These are phyloP conservation scores for Hypholoma sublateritium DNA, from an alignment of 768 basidiomycete genomes.

Conservation along the genomic window DNA sequence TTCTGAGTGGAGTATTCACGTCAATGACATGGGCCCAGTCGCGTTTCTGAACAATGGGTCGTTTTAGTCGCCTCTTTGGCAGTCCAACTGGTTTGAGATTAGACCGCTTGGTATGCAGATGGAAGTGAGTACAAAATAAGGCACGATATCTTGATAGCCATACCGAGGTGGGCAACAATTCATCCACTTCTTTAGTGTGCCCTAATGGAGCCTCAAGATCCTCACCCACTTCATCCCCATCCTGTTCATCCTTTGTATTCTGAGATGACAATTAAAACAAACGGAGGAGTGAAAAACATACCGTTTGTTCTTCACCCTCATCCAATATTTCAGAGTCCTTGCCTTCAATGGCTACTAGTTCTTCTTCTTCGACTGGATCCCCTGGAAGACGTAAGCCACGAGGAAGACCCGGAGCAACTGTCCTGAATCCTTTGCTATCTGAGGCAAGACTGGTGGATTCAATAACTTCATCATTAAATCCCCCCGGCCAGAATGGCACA, in stretches of 20 bases:
- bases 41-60: conserved; percentile 65
- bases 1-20: conserved; percentile 83
- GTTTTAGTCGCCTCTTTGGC: conserved; percentile 37
- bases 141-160: neutral
- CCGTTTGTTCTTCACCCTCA: conserved; percentile 19
- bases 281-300: conserved; percentile 7
- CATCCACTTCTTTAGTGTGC: conserved; percentile 48
- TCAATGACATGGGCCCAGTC: conserved; percentile 99
- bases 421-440: conserved; percentile 52
- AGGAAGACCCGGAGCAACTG: conserved; percentile 79
- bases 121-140: neutral
- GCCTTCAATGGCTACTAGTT: conserved; percentile 32
- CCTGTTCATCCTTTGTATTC: conserved; percentile 6
- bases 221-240: conserved; percentile 9
- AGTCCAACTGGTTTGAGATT: conserved; percentile 56
- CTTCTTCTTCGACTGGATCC: conserved; percentile 50
- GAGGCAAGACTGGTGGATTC: conserved; percentile 29
- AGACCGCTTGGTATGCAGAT: conserved; percentile 40
- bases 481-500: conserved; percentile 94
- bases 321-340: conserved; percentile 19
- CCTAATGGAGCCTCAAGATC: conserved; percentile 16
- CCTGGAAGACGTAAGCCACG: conserved; percentile 75
- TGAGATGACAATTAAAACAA: neutral
- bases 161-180: conserved; percentile 69
- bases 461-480: conserved; percentile 66